Evolutionary conservation across 192 early-diverging fungal genomes (phyloP), one percentile per base, ranked within the genome.

Genomic region (Podila minutissima): DNA sequence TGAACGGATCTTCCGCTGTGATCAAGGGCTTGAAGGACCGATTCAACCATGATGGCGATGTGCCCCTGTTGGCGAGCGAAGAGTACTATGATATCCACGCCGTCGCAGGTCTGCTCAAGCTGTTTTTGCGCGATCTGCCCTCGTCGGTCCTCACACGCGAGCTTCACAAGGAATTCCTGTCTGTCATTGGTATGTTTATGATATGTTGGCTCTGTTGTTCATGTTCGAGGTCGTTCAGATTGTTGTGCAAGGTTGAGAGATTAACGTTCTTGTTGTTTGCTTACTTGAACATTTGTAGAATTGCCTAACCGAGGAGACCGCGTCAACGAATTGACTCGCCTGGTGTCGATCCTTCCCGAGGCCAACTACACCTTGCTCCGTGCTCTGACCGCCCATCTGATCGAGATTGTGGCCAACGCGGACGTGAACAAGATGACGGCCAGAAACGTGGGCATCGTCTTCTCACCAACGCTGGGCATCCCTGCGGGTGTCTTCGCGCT

Each of bases 401-500:
- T 97, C 63, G 85, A 93, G 58, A 91, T 99, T 55, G 97, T 98
- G 22, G 92, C 93, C 59, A 87, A 91, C 60, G 86, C 91, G 29
- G 90, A 92, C 37, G 86, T 91, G 33, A 99, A 99, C 87, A 94
- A 93, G 76, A 99, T 99, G 98, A 98, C 94, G 9, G 88, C 97
- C 48, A 91, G 94, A 35, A 98, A 98, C 86, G 90, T 99, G 50
- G 94, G 95, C 61, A 99, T 98, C 75, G 96, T 99, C 9, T 98
- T 98, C 74, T 93, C 95, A 32, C 97, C 97, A 28, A 98, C 97
- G 2, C 85, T 99, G 11, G 94, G 95, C 15, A 95, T 99, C 59
- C 95, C 96, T 1, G 95, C 94, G 24, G 91, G 94, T 9, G 91
- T 99, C 33, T 97, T 98, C 67, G 94, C 91, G 62, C 72, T 99